Base-by-base conservation (phyloP, 768 basidiomycete species). In the Podaxis pistillaris region DNA sequence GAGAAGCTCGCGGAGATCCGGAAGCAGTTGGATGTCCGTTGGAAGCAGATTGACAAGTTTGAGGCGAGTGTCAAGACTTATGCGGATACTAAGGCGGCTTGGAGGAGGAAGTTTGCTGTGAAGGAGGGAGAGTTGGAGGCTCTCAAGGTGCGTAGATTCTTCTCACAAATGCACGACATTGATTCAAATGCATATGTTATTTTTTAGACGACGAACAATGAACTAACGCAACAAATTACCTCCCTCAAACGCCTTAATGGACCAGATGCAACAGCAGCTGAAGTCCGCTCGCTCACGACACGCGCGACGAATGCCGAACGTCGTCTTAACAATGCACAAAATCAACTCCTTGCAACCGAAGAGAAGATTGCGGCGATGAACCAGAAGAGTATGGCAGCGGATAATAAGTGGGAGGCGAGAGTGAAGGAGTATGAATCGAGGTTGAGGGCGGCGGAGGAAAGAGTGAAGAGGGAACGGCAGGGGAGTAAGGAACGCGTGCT, bases 1-100 rank as follows among this genome's bases (percentile, higher is more conserved):
- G 94, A 96, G 49, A 89, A 86, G 74, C 74, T 96, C 67, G 81
- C 72, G 22, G 87, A 90, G 11, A 86, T 98, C 79, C 85, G 90
- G 70, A 93, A 90, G 68, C 93, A 95, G 70, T 82, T 96, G 26
- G 96, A 98, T 66, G 76, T 81, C 28, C 86, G 93, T 65, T 95
- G 94, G 92, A 88, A 87, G 69, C 92, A 96, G 71, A 84, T 99
- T 60, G 96, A 98, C 76, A 91, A 89, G 68, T 95, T 98, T 67
- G 96, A 98, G 73, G 77, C 81, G 22, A 88, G 91, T 51, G 83
- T 97, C 57, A 96, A 92, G 79, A 82, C 83, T 9, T 87, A 90
- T 63, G 87, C 87, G 0, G 90, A 96, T 58, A 84, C 85, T n/a
- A 93, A 94, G 72, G 77, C 84, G 11, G 80, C 84, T 3, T 96